phyloP scores from a whole-genome alignment of 1,139 yeast genomes.

The Kodamaea ohmeri region DNA sequence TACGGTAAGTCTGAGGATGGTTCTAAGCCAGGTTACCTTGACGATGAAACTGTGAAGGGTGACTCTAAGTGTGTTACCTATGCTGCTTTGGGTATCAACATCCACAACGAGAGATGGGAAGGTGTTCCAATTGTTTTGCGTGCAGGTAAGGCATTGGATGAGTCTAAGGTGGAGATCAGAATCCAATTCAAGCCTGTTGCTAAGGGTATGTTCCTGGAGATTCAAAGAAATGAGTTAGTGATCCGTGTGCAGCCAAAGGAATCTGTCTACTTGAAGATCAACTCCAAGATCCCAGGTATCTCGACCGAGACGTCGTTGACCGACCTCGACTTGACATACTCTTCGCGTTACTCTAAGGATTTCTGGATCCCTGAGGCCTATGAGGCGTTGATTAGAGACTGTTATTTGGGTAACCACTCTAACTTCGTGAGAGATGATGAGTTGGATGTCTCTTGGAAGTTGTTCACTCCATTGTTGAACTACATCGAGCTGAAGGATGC shows the following conservation, averaged over 20 bases:
- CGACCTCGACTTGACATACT: slow-evolving; percentile 86
- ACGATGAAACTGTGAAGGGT: slow-evolving; percentile 85
- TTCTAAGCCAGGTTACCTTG: slow-evolving; percentile 81
- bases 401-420: slow-evolving; percentile 88
- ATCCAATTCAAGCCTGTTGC: slow-evolving; percentile 88
- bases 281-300: slow-evolving; percentile 91
- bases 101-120: slow-evolving; percentile 94
- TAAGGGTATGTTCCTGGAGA: slow-evolving; percentile 74
- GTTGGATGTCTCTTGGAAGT: slow-evolving; percentile 86
- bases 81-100: slow-evolving; percentile 78
- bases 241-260: slow-evolving; percentile 93
- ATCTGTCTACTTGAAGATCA: slow-evolving; percentile 87
- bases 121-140: slow-evolving; percentile 95
- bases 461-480: slow-evolving; percentile 87
- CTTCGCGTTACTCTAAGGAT: slow-evolving; percentile 71
- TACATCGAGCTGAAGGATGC: slow-evolving; percentile 69
- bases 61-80: slow-evolving; percentile 87
- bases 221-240: slow-evolving; percentile 90
- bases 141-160: slow-evolving; percentile 95
- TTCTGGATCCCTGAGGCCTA: slow-evolving; percentile 98
- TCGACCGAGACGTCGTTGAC: slow-evolving; percentile 78
- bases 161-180: slow-evolving; percentile 90
- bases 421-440: slow-evolving; percentile 98
- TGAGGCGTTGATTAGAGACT: slow-evolving; percentile 91
- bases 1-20: slow-evolving; percentile 85